Percentiles rank a stretch among this genome's conserved stretches.
These are phyloP conservation scores for Kickxella alabastrina DNA, from an alignment of 192 early-diverging fungal genomes.

Conservation along the genomic window DNA sequence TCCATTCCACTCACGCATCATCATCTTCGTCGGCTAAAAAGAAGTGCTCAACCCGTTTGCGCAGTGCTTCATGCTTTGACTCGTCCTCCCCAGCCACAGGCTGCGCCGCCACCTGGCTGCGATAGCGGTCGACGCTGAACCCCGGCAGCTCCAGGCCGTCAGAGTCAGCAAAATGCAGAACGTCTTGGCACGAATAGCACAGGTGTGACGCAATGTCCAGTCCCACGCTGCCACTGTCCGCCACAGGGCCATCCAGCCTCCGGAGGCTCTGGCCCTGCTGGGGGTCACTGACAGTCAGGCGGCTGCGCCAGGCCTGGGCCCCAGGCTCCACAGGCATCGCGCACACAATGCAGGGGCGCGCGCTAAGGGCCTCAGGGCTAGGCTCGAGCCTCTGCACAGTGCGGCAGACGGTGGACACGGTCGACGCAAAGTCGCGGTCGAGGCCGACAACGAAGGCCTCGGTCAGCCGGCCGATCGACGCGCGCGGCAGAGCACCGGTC, in stretches of 20 bases:
- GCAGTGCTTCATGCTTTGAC: conserved; percentile 44
- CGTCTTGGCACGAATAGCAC: conserved; percentile 41
- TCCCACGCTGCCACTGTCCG: background rate
- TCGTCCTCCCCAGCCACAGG: background rate
- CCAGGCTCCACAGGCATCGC: conserved; percentile 58
- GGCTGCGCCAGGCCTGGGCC: conserved; percentile 29
- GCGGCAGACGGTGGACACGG: conserved; percentile 75
- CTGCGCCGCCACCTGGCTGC: background rate
- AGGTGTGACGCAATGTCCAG: conserved; percentile 18
- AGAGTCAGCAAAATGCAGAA: conserved; percentile 23
- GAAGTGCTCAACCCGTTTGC: conserved; percentile 62
- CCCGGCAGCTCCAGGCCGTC: conserved; percentile 23
- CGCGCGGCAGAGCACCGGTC: conserved; percentile 53
- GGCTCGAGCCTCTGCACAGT: conserved; percentile 75
- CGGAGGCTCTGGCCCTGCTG: background rate
- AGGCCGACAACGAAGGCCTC: conserved; percentile 71
- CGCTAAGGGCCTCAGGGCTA: conserved; percentile 42
- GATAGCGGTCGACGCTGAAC: conserved; percentile 22
- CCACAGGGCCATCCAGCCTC: background rate
- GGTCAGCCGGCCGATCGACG: conserved; percentile 42
- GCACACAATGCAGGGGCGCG: conserved; percentile 51
- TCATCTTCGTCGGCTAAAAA: conserved; percentile 58
- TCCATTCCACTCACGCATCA: no score
- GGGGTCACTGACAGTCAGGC: conserved; percentile 25
- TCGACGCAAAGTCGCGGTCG: conserved; percentile 79